A percentile compares a stretch with the other conserved stretches of the same genome.
These are phyloP conservation scores for Fusarium sp. DNA, from an alignment of 2,329 filamentous ascomycete species.

Conservation along the genomic window DNA sequence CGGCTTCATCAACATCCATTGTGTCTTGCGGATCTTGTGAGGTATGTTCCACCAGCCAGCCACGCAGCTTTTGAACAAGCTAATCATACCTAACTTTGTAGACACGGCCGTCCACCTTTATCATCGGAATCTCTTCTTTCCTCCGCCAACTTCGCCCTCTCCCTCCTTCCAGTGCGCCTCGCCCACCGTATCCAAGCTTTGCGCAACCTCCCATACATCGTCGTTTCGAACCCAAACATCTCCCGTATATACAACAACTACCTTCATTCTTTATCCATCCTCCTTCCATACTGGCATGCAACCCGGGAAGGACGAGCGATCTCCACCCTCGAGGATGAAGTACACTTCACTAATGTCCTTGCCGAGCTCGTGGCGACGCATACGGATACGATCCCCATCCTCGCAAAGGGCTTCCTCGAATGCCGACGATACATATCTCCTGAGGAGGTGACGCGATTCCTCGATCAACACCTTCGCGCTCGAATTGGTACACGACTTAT, in stretches of 20 bases:
- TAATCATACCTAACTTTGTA: conserved; percentile 42
- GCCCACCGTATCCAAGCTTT: conserved; percentile 94
- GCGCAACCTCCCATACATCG: conserved; percentile 94
- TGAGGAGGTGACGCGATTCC: conserved; percentile 85
- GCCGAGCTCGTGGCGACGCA: conserved; percentile 96
- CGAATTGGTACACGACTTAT: conserved; percentile 94
- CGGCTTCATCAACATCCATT: conserved; percentile 81
- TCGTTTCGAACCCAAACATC: conserved; percentile 97
- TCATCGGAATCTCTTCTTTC: conserved; percentile 82
- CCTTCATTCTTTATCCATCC: conserved; percentile 87
- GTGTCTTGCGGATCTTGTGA: conserved; percentile 88
- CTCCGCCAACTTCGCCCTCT: conserved; percentile 95
- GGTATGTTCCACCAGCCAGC: conserved; percentile 61
- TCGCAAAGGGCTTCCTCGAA: conserved; percentile 93
- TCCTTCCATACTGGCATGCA: conserved; percentile 80
- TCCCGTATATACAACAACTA: conserved; percentile 97
- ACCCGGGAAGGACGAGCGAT: conserved; percentile 53
- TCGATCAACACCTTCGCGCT: conserved; percentile 93
- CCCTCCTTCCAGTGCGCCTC: conserved; percentile 88
- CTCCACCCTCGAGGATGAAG: conserved; percentile 82
- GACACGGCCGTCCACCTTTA: conserved; percentile 84
- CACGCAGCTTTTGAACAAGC: neutral
- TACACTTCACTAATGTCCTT: conserved; percentile 90
- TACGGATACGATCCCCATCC: conserved; percentile 90
- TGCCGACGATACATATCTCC: conserved; percentile 89